These are phyloP conservation scores for Microthlaspi erraticum DNA, from an alignment of 345 rosid species.

Conservation along the genomic window DNA sequence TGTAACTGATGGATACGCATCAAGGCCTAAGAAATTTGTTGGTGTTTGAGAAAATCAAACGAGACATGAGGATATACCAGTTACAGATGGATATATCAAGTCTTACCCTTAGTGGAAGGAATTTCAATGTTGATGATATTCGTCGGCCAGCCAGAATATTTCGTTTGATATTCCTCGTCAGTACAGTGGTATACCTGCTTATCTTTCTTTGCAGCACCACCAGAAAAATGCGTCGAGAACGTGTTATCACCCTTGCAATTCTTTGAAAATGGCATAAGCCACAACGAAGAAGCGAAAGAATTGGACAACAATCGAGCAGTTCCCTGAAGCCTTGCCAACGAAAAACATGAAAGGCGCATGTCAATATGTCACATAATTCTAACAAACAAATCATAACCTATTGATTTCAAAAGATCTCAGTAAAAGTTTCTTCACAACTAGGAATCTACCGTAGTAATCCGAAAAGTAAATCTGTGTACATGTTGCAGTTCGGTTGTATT, in stretches of 20 bases:
- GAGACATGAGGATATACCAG: slow-evolving; percentile 16
- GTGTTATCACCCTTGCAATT: slow-evolving; percentile 73
- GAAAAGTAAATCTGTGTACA: slow-evolving; percentile 7
- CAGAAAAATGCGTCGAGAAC: slow-evolving; percentile 77
- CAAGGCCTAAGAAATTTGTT: slow-evolving; percentile 41
- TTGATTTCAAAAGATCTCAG: slow-evolving; percentile 6
- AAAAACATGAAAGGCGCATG: slow-evolving; percentile 45
- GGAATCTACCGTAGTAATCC: slow-evolving; percentile 21
- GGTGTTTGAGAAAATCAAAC: slow-evolving; percentile 1
- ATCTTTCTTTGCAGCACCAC: slow-evolving; percentile 55
- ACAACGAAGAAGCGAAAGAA: slow-evolving; percentile 86
- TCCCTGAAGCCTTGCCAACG: slow-evolving; percentile 87
- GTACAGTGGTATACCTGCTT: slow-evolving; percentile 74
- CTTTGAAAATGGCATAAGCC: slow-evolving; percentile 95
- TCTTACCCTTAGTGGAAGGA: slow-evolving; percentile 77
- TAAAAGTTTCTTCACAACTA: slow-evolving; percentile 26
- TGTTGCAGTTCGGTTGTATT: slow-evolving; percentile 8
- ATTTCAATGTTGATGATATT: slow-evolving; percentile 90
- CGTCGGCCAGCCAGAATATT: slow-evolving; percentile 98
- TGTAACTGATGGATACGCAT: slow-evolving; percentile 72
- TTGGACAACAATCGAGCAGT: slow-evolving; percentile 89
- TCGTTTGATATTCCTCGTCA: slow-evolving; percentile 70
- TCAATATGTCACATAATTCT: slow-evolving; percentile 42
- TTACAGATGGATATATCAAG: slow-evolving; percentile 18
- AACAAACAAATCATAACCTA: slow-evolving; percentile 16